phyloP scores from a whole-genome alignment of 164 flowering plant genomes.

The Dillenia suffruticosa region DNA sequence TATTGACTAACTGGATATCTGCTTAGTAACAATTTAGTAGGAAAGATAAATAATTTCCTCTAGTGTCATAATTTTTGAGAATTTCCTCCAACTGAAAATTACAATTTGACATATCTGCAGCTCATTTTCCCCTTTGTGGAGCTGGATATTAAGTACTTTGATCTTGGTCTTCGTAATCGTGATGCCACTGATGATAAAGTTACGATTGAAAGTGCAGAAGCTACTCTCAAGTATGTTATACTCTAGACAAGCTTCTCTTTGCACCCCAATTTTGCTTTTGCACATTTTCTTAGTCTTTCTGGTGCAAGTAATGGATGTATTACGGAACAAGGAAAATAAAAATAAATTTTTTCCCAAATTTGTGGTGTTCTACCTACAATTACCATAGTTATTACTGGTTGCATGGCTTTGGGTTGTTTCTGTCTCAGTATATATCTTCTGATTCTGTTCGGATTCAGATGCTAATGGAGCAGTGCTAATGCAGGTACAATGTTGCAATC shows the following conservation, averaged over 20 bases:
- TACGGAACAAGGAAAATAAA: too few species aligned
- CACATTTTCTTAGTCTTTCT: neutral
- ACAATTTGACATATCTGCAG: conserved; percentile 30
- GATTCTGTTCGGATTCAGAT: too few species aligned
- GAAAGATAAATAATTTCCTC: neutral
- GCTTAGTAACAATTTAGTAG: too few species aligned
- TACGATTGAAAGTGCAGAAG: conserved; percentile 97
- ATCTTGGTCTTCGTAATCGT: conserved; percentile 86
- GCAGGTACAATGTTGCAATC: conserved; percentile 96
- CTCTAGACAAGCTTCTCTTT: neutral
- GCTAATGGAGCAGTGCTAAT: conserved; percentile 6
- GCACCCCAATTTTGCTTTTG: neutral
- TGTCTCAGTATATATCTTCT: too few species aligned
- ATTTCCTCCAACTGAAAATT: neutral
- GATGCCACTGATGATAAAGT: conserved; percentile 97
- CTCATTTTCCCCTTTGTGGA: conserved; percentile 89
- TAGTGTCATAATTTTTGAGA: neutral
- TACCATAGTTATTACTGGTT: too few species aligned
- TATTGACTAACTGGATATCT: conserved; percentile 9
- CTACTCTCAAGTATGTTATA: conserved; percentile 79
- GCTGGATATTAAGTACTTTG: conserved; percentile 93
- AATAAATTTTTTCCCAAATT: too few species aligned
- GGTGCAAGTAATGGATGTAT: neutral
- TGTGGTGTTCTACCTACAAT: too few species aligned
- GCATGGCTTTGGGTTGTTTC: too few species aligned